phyloP scores from a whole-genome alignment of 2,329 filamentous ascomycete species.

The Fusarium tuaranense region DNA sequence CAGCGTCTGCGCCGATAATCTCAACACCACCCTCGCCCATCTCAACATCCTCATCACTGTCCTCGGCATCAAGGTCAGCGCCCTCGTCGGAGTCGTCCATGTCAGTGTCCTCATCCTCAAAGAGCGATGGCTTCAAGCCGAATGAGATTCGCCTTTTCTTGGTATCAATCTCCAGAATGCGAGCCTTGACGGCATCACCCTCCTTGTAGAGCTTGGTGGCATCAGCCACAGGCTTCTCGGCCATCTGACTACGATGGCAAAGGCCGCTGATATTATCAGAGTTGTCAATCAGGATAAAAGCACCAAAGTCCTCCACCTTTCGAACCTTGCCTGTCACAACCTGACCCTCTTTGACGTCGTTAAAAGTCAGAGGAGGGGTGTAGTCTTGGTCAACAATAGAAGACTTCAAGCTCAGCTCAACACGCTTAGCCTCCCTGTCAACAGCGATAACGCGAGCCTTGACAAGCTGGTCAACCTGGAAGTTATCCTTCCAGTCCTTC shows the following conservation, averaged over 20 bases:
- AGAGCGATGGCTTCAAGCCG: conserved; percentile 92
- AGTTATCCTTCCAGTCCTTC: conserved; percentile 95
- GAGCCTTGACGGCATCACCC: conserved; percentile 93
- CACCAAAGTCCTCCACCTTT: conserved; percentile 94
- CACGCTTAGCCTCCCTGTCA: conserved; percentile 74
- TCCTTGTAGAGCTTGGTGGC: conserved; percentile 90
- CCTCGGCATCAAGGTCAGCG: conserved; percentile 60
- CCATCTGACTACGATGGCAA: conserved; percentile 93
- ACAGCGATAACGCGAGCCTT: conserved; percentile 84
- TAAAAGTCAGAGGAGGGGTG: conserved; percentile 76
- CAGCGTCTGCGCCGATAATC: conserved; percentile 59
- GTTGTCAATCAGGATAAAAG: conserved; percentile 90
- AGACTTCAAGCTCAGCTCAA: conserved; percentile 88
- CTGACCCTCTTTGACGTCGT: conserved; percentile 83
- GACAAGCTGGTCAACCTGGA: conserved; percentile 90
- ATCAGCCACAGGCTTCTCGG: conserved; percentile 83
- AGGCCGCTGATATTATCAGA: conserved; percentile 91
- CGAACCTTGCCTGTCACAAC: conserved; percentile 89
- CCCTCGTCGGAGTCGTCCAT: conserved; percentile 62
- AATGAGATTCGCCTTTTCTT: conserved; percentile 86
- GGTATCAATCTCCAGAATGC: conserved; percentile 81
- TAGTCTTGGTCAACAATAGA: conserved; percentile 87
- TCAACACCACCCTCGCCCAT: conserved; percentile 61
- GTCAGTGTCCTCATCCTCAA: conserved; percentile 72
- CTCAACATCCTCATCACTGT: conserved; percentile 63